Evolutionary conservation across 75 land plant genomes (phyloP), one percentile per base, ranked within the genome.

Genomic region (Isoetes taiwanensis): DNA sequence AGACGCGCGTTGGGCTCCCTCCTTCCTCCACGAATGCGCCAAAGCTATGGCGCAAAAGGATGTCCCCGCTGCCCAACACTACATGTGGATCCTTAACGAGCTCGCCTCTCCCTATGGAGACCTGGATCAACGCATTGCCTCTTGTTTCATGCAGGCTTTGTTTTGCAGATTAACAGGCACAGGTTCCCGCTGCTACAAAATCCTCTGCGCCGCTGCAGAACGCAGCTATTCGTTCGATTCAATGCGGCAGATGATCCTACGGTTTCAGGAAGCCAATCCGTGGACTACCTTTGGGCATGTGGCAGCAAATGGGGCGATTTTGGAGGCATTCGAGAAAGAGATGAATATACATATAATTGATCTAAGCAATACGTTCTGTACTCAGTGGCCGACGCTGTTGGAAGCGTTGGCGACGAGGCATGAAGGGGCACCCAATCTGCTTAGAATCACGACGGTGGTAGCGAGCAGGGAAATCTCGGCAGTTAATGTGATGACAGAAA

Each of bases 261-360:
- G 69, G 53, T 91, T 83, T 61, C 97, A 91, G 71, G 97, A 91
- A 66, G 84, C 81, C 1, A 78, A 82, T 52, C 97, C 97, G 16
- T 91, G 94, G 94, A 75, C 83, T 14, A 79, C 87, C 26, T 91
- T 91, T 43, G 97, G 97, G 20, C 97, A 91, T 55, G 97, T 81
- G 0, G 94, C 97, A 0, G 78, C 76, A 30, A 91, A 91, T 62
- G 94, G 89, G 9, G 94, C 97, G 9, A 72, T 91, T 48, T 34
- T 91, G 66, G 97, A 91, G 54, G 81, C 97, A 20, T 62, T 91
- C 1, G 86, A 82, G 17, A 84, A 86, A 0, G 79, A 88, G 34
- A 38, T 52, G 61, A 71, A 70, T 46, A 72, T 87, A 5, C 97
- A 86, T 63, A 86, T 91, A 9, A 34, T 91, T 4, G 97, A 91